Base-by-base conservation (phyloP, 1,139 yeast species). In the Nakaseomyces delphensis region DNA sequence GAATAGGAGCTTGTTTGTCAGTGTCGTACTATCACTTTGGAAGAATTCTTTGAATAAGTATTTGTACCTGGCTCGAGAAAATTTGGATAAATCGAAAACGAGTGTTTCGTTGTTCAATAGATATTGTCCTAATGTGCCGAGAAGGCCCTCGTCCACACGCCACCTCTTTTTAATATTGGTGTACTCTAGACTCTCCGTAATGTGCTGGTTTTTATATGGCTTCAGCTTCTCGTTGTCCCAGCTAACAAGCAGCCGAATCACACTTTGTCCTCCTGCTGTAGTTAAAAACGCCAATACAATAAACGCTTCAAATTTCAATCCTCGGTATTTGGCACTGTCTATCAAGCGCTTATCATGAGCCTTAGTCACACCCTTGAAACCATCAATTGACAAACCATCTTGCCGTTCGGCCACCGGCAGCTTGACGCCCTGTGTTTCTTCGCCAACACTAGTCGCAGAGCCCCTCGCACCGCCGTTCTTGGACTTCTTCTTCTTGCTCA, bases 401-500 rank as follows among this genome's bases (percentile, higher is more conserved):
- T n/a, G n/a, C n/a, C n/a, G n/a, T n/a, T n/a, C n/a, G n/a, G n/a
- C n/a, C n/a, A n/a, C n/a, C n/a, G n/a, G n/a, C n/a, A n/a, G n/a
- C n/a, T n/a, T n/a, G n/a, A n/a, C n/a, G n/a, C n/a, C n/a, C n/a
- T n/a, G n/a, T n/a, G n/a, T n/a, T n/a, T n/a, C n/a, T n/a, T n/a
- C n/a, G n/a, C n/a, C n/a, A n/a, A n/a, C n/a, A n/a, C n/a, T n/a
- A n/a, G n/a, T 10, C 25, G 6, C 7, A 23, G 6, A 23, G 10
- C 30, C 30, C 14, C 30, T 5, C 11, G 30, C 30, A 10, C 30
- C 30, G 24, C 23, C 10, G 23, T 31, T 31, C 35, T 13, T 23
- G 10, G 21, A 7, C 35, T 31, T 31, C 35, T 31, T 31, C 35
- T 31, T 31, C 35, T 31, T 31, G n/a, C 35, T 31, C 35, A 31